Conservation (phyloP, 768 basidiomycete species). For the Boletales sp. region DNA sequence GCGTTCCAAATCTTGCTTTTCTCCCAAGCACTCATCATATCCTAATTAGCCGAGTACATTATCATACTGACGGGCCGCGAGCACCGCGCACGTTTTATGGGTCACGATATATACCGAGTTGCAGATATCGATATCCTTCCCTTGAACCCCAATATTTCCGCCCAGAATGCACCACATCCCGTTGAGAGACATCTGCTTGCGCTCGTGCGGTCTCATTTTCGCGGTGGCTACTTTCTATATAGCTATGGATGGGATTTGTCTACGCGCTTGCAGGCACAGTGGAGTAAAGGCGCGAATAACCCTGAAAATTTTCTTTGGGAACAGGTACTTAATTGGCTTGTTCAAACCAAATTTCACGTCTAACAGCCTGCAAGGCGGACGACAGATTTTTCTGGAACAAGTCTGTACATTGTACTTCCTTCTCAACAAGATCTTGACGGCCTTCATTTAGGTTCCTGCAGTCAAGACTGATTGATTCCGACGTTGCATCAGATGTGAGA, state of each 20-base stretch:
- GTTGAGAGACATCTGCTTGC: slow-evolving; percentile 86
- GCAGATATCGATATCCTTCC: slow-evolving; percentile 92
- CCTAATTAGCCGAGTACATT: slow-evolving; percentile 79
- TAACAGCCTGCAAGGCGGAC: slow-evolving; percentile 61
- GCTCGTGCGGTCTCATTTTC: slow-evolving; percentile 82
- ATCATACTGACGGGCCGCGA: slow-evolving; percentile 84
- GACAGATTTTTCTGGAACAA: slow-evolving; percentile 99
- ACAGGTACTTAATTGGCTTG: slow-evolving; percentile 47
- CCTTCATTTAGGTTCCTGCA: slow-evolving; percentile 45
- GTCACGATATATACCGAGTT: slow-evolving; percentile 84
- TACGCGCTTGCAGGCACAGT: slow-evolving; percentile 80
- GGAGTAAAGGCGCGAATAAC: slow-evolving; percentile 50
- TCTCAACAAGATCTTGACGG: slow-evolving; percentile 4
- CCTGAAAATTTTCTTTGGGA: slow-evolving; percentile 67
- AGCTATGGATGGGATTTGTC: slow-evolving; percentile 92
- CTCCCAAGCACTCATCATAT: background rate
- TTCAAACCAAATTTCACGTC: background rate
- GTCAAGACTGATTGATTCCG: slow-evolving; percentile 54
- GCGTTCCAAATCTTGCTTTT: slow-evolving; percentile 24
- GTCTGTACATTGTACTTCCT: slow-evolving; percentile 16
- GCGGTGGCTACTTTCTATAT: slow-evolving; percentile 79
- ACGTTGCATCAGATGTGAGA: slow-evolving; percentile 65
- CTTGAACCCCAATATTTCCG: slow-evolving; percentile 66
- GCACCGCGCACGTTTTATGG: slow-evolving; percentile 72
- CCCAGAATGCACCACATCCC: slow-evolving; percentile 69